phyloP scores from a whole-genome alignment of 1,284 basidiomycete species.

The Malassezia japonica region DNA sequence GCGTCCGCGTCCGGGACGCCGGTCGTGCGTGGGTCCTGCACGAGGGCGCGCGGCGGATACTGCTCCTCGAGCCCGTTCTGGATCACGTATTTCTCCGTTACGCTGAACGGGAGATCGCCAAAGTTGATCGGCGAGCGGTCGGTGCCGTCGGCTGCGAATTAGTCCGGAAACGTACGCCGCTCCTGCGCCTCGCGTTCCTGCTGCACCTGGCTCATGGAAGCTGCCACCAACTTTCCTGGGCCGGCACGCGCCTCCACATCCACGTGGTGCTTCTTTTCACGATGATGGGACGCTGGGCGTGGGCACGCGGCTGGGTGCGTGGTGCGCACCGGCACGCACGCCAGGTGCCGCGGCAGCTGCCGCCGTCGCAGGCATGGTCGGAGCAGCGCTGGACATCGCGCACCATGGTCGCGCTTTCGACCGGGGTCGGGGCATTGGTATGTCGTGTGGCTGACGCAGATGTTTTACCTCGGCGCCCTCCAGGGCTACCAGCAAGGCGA shows the following conservation, averaged over 20 bases:
- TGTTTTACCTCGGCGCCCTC: slow-evolving; percentile 7
- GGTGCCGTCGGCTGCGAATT: neutral
- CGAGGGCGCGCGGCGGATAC: slow-evolving; percentile 7
- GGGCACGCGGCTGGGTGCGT: too few species aligned
- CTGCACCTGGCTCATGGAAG: slow-evolving; percentile 12
- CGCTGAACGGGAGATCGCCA: slow-evolving; percentile 7
- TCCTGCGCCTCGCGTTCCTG: slow-evolving; percentile 7
- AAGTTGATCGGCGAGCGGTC: slow-evolving; percentile 5
- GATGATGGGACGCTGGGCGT: too few species aligned
- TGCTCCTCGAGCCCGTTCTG: slow-evolving; percentile 5
- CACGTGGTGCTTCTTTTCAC: neutral
- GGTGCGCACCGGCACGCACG: neutral
- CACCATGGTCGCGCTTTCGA: slow-evolving; percentile 14
- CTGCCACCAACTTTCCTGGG: neutral
- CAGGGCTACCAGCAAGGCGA: slow-evolving; percentile 13
- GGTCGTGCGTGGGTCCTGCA: slow-evolving; percentile 9
- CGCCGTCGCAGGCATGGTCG: neutral
- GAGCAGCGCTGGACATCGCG: slow-evolving; percentile 12
- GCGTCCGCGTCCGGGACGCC: neutral
- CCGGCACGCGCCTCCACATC: neutral
- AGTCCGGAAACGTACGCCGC: neutral
- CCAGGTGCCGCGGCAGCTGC: neutral
- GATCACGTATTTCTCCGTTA: slow-evolving; percentile 12
- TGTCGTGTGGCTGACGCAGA: neutral
- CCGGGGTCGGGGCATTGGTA: slow-evolving; percentile 11